Percentiles rank a stretch among this genome's conserved stretches.
phyloP scores from a whole-genome alignment of 306 rosid genomes.

The Astragalus membranaceus region DNA sequence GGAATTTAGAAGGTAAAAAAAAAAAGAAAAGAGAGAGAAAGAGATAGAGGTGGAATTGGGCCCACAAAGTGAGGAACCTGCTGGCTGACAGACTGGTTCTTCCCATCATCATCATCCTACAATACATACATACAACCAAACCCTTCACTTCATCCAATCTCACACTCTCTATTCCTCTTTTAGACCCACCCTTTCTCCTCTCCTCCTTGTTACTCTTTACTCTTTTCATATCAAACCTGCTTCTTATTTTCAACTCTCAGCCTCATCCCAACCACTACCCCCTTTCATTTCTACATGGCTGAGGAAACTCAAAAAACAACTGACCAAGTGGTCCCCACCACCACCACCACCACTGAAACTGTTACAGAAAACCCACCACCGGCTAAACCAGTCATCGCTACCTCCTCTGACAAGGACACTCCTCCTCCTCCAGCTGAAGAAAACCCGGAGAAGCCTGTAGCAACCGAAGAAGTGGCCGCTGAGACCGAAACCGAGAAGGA shows the following conservation, averaged over 20 bases:
- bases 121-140: not conserved
- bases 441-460: not conserved
- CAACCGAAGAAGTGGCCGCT: constrained; percentile 2
- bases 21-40: not conserved
- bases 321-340: constrained; percentile 19
- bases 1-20: too few species aligned
- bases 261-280: not conserved
- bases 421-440: not conserved
- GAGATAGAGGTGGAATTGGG: not conserved
- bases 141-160: not conserved
- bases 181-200: not conserved
- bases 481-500: not conserved
- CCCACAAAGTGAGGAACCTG: constrained; percentile 35
- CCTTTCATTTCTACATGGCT: constrained; percentile 46
- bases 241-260: not conserved
- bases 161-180: not conserved
- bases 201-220: not conserved
- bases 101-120: constrained; percentile 8
- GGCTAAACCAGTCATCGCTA: not conserved
- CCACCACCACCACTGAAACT: not conserved
- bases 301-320: constrained; percentile 59
- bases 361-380: not conserved
- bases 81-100: constrained; percentile 64
- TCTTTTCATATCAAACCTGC: not conserved
- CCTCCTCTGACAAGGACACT: not conserved